Evolutionary conservation across 805 yeast species (phyloP), one percentile per base, ranked within the genome.

Genomic region (Monosporozyma unispora): DNA sequence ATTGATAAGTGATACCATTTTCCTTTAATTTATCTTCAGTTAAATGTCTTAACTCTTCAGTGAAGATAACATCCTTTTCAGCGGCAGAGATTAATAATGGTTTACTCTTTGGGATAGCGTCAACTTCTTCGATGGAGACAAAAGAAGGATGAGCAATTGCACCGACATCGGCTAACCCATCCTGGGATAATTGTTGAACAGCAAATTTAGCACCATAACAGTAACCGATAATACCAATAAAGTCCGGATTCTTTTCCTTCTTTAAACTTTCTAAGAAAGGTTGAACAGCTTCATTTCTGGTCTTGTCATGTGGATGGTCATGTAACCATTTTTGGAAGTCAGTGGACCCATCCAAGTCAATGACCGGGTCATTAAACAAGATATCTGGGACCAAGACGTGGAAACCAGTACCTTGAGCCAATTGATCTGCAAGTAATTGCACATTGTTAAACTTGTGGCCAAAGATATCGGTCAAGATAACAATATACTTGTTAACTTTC

Each of bases 91-190:
- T 81, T 54, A 81, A 55, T 27, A 90, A 42, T 19, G 95, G 95
- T 52, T 67, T 69, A 54, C 74, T 78, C 40, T 50, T 50, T 10
- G 59, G 58, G 56, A 90, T 64, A 1, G 70, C 76, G 47, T 72
- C 77, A 45, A 87, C 73, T 60, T 85, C 95, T 37, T 80, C 89
- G 31, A 75, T 73, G 11, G 73, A 52, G 14, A 86, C 81, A 52
- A 83, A 75, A 2, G 95, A 83, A 5, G 97, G 96, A 67, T 90
- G 97, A 8, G 93, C 93, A 54, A 79, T 67, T 14, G 91, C 95
- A 58, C 78, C 87, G 16, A 74, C 84, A 52, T 78, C 77, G 33
- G 77, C 74, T 7, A 58, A 42, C 23, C 76, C 76, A 8, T 46
- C 50, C 1, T 60, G 57, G 21, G 33, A 4, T 9, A 71, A 58